These are phyloP conservation scores for Pelargonium australe DNA, from an alignment of 441 rosid species.

Conservation along the genomic window DNA sequence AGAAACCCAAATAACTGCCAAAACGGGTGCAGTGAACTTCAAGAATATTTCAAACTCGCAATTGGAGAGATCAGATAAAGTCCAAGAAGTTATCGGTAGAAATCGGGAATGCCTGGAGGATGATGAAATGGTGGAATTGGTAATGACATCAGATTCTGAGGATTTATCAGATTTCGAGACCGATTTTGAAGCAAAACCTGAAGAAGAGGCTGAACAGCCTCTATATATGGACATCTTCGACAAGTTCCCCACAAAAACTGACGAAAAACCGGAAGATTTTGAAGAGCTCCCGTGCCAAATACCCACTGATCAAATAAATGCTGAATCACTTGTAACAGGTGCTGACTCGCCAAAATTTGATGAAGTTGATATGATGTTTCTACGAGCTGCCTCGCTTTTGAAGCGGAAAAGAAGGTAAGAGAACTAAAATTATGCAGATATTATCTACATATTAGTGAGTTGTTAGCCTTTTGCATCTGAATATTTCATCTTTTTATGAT, in stretches of 20 bases:
- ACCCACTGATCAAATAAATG: constrained; percentile 26
- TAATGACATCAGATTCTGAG: constrained; percentile 52
- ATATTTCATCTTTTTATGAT: neutral
- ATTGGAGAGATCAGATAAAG: constrained; percentile 34
- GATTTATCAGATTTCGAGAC: constrained; percentile 85
- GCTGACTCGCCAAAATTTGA: constrained; percentile 49
- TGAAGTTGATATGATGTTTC: constrained; percentile 78
- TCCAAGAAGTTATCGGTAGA: constrained; percentile 45
- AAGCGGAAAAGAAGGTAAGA: constrained; percentile 53
- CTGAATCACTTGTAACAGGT: constrained; percentile 27
- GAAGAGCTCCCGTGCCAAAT: constrained; percentile 42
- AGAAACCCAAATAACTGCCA: constrained; percentile 24
- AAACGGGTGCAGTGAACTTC: constrained; percentile 13
- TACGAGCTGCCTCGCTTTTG: constrained; percentile 69
- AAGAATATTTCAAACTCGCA: constrained; percentile 22
- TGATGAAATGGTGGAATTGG: constrained; percentile 34
- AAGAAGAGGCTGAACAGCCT: constrained; percentile 38
- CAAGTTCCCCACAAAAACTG: constrained; percentile 48
- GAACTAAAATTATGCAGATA: neutral
- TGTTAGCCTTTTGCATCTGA: neutral
- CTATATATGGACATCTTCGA: constrained; percentile 68
- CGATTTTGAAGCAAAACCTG: constrained; percentile 49
- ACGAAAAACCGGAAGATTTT: constrained; percentile 44
- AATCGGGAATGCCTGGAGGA: constrained; percentile 43
- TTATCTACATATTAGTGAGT: neutral